These are phyloP conservation scores for Achlya hypogyna DNA, from an alignment of 352 stramenopile genomes.

Conservation along the genomic window DNA sequence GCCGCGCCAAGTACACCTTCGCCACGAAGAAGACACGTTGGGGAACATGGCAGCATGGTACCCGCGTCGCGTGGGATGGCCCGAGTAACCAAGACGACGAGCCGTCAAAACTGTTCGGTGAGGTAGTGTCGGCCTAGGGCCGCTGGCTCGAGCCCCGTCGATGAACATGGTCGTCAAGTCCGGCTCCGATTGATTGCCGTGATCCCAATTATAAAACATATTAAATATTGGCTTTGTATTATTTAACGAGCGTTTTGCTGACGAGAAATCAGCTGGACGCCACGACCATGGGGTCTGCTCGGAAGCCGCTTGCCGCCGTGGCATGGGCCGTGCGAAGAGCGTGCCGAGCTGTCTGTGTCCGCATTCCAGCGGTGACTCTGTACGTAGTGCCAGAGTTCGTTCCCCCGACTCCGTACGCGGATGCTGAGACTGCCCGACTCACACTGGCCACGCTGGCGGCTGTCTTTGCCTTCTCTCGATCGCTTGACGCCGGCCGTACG, in stretches of 20 bases:
- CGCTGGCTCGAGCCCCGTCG: background rate
- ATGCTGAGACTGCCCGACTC: constrained; percentile 3
- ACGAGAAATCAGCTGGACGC: too few relatives aligned
- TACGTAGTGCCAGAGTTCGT: background rate
- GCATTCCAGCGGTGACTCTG: too few relatives aligned
- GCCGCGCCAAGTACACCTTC: constrained; percentile 30
- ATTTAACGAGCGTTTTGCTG: too few relatives aligned
- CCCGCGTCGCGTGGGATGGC: background rate
- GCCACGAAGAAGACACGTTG: background rate
- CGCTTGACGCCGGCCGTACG: constrained; percentile 4
- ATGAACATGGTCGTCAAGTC: background rate
- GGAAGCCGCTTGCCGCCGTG: too few relatives aligned
- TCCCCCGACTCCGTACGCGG: too few relatives aligned
- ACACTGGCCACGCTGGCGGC: background rate
- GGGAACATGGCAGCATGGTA: background rate
- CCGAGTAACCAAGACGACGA: background rate
- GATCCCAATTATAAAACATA: too few relatives aligned
- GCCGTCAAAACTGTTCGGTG: background rate
- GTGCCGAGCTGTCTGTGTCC: too few relatives aligned
- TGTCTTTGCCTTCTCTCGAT: background rate
- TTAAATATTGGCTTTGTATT: too few relatives aligned
- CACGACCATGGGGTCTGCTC: too few relatives aligned
- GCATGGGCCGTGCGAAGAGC: too few relatives aligned
- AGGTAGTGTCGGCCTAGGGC: background rate
- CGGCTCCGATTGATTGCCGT: too few relatives aligned